These are phyloP conservation scores for Aspergillus wentii DNA, from an alignment of 495 filamentous ascomycete species.

Conservation along the genomic window DNA sequence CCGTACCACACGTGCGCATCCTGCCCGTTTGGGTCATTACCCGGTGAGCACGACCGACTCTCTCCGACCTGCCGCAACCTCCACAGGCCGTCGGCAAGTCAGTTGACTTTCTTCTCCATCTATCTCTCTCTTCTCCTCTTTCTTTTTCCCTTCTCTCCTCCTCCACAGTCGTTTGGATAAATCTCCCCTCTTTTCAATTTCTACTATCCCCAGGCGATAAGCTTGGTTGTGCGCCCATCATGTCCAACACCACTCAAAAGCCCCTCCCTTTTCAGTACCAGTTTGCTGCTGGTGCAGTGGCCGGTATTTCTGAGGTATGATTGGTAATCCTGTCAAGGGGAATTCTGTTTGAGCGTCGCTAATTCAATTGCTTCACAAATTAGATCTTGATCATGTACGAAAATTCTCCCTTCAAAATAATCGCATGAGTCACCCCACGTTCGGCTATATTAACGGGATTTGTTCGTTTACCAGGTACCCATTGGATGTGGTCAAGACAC, in stretches of 20 bases:
- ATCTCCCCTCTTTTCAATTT: too few relatives aligned
- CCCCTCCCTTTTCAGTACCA: constrained; percentile 82
- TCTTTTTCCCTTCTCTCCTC: constrained; percentile 6
- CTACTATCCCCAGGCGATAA: too few relatives aligned
- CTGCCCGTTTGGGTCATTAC: constrained; percentile 4
- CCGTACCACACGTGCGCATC: too few relatives aligned
- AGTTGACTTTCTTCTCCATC: constrained; percentile 6
- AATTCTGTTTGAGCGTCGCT: too few relatives aligned
- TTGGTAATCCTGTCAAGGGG: too few relatives aligned
- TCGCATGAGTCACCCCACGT: too few relatives aligned
- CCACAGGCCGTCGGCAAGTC: constrained; percentile 4
- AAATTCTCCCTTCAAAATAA: too few relatives aligned
- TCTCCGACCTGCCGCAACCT: constrained; percentile 1
- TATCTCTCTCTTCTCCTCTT: constrained; percentile 11
- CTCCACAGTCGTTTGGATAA: too few relatives aligned
- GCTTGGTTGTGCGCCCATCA: too few relatives aligned
- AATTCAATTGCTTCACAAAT: too few relatives aligned
- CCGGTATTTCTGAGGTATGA: constrained; percentile 88
- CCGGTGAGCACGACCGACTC: constrained; percentile 8
- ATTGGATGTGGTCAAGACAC: constrained; percentile 95
- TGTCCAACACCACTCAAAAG: constrained; percentile 53
- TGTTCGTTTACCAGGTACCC: constrained; percentile 68
- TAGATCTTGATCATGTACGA: constrained; percentile 86
- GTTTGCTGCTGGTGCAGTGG: constrained; percentile 83
- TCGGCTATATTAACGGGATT: background rate